These are phyloP conservation scores for Cytospora chrysosperma DNA, from an alignment of 2,329 filamentous ascomycete species.

Conservation along the genomic window DNA sequence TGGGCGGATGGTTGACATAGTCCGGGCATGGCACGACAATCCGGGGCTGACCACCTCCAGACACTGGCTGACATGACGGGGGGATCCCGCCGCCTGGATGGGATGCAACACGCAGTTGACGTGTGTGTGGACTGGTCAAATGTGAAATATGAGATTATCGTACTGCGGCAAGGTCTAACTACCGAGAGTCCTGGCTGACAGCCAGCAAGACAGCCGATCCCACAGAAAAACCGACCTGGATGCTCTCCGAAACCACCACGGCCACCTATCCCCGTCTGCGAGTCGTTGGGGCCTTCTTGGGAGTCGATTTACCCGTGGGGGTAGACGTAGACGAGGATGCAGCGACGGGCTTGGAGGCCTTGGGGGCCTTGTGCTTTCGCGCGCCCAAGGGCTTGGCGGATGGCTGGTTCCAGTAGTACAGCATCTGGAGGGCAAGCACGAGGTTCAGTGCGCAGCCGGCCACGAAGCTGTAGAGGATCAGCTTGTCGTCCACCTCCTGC, in stretches of 20 bases:
- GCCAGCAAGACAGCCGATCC: neutral
- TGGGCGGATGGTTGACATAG: conserved; percentile 5
- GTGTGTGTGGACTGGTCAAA: neutral
- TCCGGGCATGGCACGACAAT: conserved; percentile 6
- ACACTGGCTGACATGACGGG: neutral
- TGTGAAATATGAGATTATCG: conserved; percentile 4
- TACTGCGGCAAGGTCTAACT: conserved; percentile 13
- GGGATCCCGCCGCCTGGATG: neutral
- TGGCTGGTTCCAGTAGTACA: conserved; percentile 88
- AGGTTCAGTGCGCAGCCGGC: conserved; percentile 88
- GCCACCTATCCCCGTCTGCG: conserved; percentile 39
- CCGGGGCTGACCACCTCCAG: conserved; percentile 4
- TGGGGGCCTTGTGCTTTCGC: conserved; percentile 36
- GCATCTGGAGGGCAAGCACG: conserved; percentile 83
- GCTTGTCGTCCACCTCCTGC: conserved; percentile 93
- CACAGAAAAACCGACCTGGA: conserved; percentile 5
- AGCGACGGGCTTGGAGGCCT: conserved; percentile 18
- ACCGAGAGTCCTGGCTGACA: conserved; percentile 10
- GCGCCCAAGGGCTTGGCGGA: conserved; percentile 38
- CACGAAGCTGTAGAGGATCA: conserved; percentile 93
- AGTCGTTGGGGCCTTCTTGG: conserved; percentile 43
- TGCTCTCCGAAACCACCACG: neutral
- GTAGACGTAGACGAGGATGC: conserved; percentile 28
- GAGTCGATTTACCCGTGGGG: conserved; percentile 27
- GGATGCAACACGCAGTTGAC: neutral